Evolutionary conservation across 2,329 filamentous ascomycete species (phyloP), one percentile per base, ranked within the genome.

Genomic region (Pseudocercospora ulei): DNA sequence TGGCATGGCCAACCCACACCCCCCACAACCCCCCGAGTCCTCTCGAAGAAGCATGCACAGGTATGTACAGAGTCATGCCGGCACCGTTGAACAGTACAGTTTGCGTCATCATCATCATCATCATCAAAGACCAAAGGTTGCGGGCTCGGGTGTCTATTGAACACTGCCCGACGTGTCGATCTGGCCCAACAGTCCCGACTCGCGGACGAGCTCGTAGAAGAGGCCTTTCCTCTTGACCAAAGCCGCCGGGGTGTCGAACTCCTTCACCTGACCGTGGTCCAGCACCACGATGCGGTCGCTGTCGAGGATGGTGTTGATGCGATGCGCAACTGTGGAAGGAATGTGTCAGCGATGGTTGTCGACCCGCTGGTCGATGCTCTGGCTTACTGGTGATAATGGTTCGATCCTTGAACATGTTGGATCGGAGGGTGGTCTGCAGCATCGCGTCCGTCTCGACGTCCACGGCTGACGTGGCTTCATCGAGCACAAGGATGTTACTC

Each of bases 231-330:
- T 72, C 62, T 76, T 76, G 47, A 94, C 75, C 41, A 98, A 69
- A 47, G 80, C 77, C 24, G 75, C 69, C 1, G 90, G 90, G 4
- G 79, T 85, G 61, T 93, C 90, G 62, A 95, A 98, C 62, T 98
- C 90, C 34, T 79, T 81, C 26, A 98, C 87, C 54, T 78, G 75
- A 27, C 90, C 90, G 62, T 82, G 81, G 58, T 96, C 86, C 4
- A 98, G 74, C 34, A 98, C 90, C 22, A 98, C 79, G 46, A 98
- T 90, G 35, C 87, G 77, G 65, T 98, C 88, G 45, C 73, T 77
- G 56, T 80, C 76, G 8, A 98, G 72, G 55, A 98, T 96, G 7
- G 90, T 98, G 66, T 96, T 96, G 67, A 98, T 93, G 39, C 90
- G 80, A 67, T 98, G 90, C 16, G 90, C 90, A 56, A 98, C 55